These are phyloP conservation scores for Hibiscus tridactylites DNA, from an alignment of 345 rosid genomes.

Conservation along the genomic window DNA sequence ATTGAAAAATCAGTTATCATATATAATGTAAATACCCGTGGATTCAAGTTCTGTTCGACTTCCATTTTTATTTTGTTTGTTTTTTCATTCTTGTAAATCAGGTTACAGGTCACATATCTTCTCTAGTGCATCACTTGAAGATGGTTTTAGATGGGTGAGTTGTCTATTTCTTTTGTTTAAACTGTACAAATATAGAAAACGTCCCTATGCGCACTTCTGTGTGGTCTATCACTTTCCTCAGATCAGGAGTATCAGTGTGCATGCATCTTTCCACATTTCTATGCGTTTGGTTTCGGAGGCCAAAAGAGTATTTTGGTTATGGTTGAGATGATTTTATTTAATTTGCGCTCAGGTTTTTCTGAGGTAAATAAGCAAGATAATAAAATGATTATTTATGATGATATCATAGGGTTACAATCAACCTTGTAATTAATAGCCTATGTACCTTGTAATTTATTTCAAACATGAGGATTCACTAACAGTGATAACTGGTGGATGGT, in stretches of 20 bases:
- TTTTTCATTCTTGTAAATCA: constrained; percentile 26
- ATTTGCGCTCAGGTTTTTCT: neutral
- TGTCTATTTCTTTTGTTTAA: neutral
- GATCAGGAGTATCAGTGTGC: neutral
- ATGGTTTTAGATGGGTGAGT: constrained; percentile 98
- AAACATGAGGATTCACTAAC: neutral
- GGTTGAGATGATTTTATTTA: neutral
- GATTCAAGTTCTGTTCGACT: neutral
- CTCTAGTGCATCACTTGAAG: constrained; percentile 97
- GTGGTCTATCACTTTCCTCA: neutral
- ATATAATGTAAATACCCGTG: neutral
- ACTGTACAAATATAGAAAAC: neutral
- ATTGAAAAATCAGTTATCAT: neutral
- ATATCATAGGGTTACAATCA: neutral
- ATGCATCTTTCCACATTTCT: too few relatives aligned
- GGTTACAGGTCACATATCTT: constrained; percentile 93
- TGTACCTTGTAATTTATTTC: neutral
- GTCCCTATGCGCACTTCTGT: neutral
- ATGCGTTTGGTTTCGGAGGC: neutral
- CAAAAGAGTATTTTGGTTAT: neutral
- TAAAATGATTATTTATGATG: neutral
- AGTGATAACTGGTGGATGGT: neutral
- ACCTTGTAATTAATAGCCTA: neutral
- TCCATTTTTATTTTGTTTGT: neutral
- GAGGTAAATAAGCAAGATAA: neutral